These are phyloP conservation scores for Thuja plicata DNA, from an alignment of 83 land plant species.

Conservation along the genomic window DNA sequence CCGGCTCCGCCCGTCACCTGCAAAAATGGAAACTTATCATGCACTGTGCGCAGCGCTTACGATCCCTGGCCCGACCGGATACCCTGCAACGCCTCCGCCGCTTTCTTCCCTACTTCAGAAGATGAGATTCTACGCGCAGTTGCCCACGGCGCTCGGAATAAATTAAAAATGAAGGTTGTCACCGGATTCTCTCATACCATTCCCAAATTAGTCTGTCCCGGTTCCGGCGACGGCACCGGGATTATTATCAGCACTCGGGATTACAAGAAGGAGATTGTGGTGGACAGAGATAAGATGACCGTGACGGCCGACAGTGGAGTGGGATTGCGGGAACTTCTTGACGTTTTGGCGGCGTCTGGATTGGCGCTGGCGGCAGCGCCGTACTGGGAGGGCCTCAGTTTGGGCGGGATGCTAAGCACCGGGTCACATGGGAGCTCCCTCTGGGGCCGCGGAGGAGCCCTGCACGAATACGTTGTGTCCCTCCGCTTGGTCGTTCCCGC, in stretches of 20 bases:
- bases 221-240: constrained; percentile 12
- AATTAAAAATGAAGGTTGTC: constrained; percentile 66
- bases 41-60: constrained; percentile 51
- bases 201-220: constrained; percentile 66
- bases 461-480: constrained; percentile 29
- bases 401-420: constrained; percentile 28
- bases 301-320: constrained; percentile 27
- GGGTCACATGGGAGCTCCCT: constrained; percentile 44
- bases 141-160: constrained; percentile 39
- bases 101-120: constrained; percentile 56
- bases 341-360: constrained; percentile 17
- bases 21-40: constrained; percentile 19
- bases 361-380: constrained; percentile 28
- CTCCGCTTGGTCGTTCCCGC: constrained; percentile 32
- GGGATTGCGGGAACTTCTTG: constrained; percentile 15
- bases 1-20: constrained; percentile 27
- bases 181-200: constrained; percentile 60
- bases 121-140: constrained; percentile 54
- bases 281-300: constrained; percentile 16
- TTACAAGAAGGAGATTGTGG: constrained; percentile 8
- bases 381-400: constrained; percentile 37
- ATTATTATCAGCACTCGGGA: constrained; percentile 61
- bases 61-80: constrained; percentile 58
- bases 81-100: constrained; percentile 39
- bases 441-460: constrained; percentile 30